Conservation (phyloP, 108 stramenopile genomes). For the Skeletonema potamos region DNA sequence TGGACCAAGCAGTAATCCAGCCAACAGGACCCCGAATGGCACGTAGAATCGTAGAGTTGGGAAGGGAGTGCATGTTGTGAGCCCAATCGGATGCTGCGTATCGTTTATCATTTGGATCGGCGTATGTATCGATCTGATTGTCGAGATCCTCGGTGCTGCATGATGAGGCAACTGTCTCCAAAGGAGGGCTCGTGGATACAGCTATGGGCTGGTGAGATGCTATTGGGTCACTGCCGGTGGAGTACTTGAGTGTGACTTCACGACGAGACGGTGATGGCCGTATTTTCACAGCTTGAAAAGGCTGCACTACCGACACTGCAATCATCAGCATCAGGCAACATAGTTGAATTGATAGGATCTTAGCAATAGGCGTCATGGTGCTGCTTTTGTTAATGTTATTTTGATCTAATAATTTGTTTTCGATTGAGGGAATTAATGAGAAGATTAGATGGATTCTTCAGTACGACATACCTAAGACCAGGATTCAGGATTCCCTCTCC, state of each 20-base stretch:
- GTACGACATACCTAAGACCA: no score
- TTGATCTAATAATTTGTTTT: not conserved
- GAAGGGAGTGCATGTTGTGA: conserved; percentile 68
- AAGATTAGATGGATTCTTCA: no score
- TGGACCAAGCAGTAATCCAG: conserved; percentile 46
- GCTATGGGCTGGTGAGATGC: not conserved
- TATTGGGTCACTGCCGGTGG: not conserved
- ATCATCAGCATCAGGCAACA: not conserved
- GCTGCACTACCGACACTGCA: not conserved
- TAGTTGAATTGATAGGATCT: not conserved
- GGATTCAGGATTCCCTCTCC: no score
- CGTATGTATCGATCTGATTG: conserved; percentile 35
- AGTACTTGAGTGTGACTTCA: not conserved
- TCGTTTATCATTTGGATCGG: conserved; percentile 42
- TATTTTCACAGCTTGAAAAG: not conserved
- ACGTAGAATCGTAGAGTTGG: conserved; percentile 51
- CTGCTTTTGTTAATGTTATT: not conserved
- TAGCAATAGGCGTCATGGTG: not conserved
- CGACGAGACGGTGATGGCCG: not conserved
- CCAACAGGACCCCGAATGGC: conserved; percentile 53
- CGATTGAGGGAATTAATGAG: not conserved
- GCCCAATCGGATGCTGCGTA: conserved; percentile 72
- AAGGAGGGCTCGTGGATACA: not conserved
- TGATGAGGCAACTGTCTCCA: not conserved
- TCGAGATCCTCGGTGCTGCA: conserved; percentile 27